phyloP scores from a whole-genome alignment of 345 rosid genomes.

The Cardamine resedifolia region DNA sequence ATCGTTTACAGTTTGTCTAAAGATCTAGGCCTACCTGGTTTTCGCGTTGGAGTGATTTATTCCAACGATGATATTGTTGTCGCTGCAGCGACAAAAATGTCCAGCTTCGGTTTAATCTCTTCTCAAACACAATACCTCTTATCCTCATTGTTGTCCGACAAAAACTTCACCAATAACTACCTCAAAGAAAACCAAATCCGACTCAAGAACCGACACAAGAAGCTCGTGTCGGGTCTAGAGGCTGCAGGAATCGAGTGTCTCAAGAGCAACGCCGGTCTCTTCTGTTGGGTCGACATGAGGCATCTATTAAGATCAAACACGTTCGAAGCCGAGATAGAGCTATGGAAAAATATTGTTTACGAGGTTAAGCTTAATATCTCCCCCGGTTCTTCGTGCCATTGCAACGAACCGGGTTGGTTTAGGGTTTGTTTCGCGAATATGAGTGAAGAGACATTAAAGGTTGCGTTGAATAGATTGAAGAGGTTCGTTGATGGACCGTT shows the following conservation, averaged over 20 bases:
- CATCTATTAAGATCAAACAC: constrained; percentile 58
- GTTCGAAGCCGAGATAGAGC: constrained; percentile 74
- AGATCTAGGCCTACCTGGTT: constrained; percentile 87
- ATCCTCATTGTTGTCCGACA: constrained; percentile 63
- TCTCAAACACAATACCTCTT: constrained; percentile 79
- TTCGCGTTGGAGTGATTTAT: constrained; percentile 82
- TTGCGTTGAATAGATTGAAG: constrained; percentile 57
- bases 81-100: constrained; percentile 80
- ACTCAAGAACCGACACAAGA: constrained; percentile 47
- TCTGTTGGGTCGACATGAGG: constrained; percentile 84
- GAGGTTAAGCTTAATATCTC: constrained; percentile 58
- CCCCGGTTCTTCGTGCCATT: constrained; percentile 84
- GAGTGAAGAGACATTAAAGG: constrained; percentile 58
- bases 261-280: constrained; percentile 71
- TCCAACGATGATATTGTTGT: constrained; percentile 70
- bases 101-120: constrained; percentile 80
- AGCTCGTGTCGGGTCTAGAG: constrained; percentile 60
- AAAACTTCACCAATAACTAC: constrained; percentile 58
- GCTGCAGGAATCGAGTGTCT: constrained; percentile 57
- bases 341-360: constrained; percentile 74
- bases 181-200: constrained; percentile 56
- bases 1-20: constrained; percentile 75
- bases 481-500: constrained; percentile 45
- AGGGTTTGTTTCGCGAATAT: constrained; percentile 73
- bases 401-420: constrained; percentile 80